Conservation (phyloP, 2,329 filamentous ascomycete genomes). For the Pochonia chlamydosporia region DNA sequence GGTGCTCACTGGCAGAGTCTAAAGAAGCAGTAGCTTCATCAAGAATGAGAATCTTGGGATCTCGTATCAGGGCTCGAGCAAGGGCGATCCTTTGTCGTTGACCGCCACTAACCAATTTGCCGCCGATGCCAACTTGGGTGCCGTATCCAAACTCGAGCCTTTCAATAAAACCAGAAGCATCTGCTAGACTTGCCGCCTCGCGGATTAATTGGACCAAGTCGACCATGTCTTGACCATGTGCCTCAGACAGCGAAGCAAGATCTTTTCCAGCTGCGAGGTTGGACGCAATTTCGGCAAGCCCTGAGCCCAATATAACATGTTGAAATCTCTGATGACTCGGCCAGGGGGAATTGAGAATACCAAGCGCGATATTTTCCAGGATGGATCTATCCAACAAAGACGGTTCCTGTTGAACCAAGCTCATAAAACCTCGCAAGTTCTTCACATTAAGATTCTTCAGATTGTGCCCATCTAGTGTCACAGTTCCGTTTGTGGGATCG, state of each 20-base stretch:
- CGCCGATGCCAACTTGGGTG: conserved; percentile 46
- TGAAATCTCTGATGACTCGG: conserved; percentile 39
- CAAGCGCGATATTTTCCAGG: conserved; percentile 41
- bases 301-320: conserved; percentile 31
- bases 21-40: conserved; percentile 59
- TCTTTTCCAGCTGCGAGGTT: conserved; percentile 15
- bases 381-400: conserved; percentile 57
- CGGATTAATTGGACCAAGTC: conserved; percentile 29
- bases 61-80: conserved; percentile 49
- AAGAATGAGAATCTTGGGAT: conserved; percentile 52
- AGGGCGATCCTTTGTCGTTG: conserved; percentile 56
- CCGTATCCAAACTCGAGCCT: conserved; percentile 46
- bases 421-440: conserved; percentile 49
- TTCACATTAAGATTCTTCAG: conserved; percentile 51
- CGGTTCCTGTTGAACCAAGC: conserved; percentile 57
- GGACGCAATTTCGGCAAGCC: conserved; percentile 38
- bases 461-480: conserved; percentile 33
- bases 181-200: conserved; percentile 50
- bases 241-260: conserved; percentile 13
- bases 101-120: conserved; percentile 51
- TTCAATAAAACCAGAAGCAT: conserved; percentile 32
- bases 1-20: conserved; percentile 51
- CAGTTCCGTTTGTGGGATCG: conserved; percentile 33
- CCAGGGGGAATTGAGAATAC: conserved; percentile 29
- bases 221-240: conserved; percentile 33